Conservation (phyloP, 2,329 filamentous ascomycete genomes). For the Scytalidium lignicola region DNA sequence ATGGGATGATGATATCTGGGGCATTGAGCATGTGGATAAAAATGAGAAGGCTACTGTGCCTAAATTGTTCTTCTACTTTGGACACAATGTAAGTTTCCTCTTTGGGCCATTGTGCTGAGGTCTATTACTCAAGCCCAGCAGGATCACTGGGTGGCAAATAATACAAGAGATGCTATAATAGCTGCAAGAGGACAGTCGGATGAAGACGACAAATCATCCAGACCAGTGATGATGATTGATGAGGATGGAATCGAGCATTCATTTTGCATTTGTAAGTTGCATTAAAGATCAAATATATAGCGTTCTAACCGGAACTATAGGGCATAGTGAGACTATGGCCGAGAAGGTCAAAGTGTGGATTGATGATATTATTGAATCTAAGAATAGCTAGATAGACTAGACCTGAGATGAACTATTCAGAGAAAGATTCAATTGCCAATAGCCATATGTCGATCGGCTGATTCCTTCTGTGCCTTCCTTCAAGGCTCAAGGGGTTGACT, state of each 20-base stretch:
- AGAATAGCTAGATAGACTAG: background rate
- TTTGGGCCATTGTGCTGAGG: background rate
- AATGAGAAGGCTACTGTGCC: constrained; percentile 25
- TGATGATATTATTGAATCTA: constrained; percentile 13
- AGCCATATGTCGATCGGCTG: too few species aligned
- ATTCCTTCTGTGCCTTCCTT: too few species aligned
- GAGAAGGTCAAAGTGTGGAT: constrained; percentile 39
- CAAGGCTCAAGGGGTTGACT: too few species aligned
- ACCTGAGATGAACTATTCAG: too few species aligned
- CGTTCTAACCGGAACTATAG: constrained; percentile 22
- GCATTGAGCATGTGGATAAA: constrained; percentile 31
- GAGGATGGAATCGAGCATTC: constrained; percentile 53
- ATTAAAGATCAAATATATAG: background rate
- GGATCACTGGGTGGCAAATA: constrained; percentile 59
- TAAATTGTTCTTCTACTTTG: constrained; percentile 57
- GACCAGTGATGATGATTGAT: constrained; percentile 48
- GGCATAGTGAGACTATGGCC: constrained; percentile 44
- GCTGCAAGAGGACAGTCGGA: constrained; percentile 30
- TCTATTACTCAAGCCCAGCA: constrained; percentile 7
- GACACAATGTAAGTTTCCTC: constrained; percentile 31
- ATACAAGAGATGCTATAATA: constrained; percentile 52
- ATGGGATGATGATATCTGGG: constrained; percentile 58
- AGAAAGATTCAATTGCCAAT: too few species aligned
- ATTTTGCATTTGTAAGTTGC: constrained; percentile 50
- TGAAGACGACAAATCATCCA: constrained; percentile 22